Evolutionary conservation across 2,329 filamentous ascomycete genomes (phyloP).

Genomic region (Microsporum audouinii): DNA sequence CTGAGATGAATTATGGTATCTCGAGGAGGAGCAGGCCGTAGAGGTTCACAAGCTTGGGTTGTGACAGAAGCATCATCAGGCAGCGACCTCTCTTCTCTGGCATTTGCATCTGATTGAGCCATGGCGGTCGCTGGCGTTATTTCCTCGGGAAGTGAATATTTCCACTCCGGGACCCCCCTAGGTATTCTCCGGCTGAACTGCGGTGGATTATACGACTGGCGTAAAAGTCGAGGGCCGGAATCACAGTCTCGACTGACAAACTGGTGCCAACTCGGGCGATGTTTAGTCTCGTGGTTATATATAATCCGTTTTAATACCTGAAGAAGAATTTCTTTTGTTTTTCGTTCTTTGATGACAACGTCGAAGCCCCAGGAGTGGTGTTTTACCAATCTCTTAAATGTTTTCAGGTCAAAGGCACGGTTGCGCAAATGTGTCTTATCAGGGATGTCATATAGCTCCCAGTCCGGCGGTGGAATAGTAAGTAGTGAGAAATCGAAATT

Average conservation of each 20-base stretch:
- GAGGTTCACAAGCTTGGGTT: background rate
- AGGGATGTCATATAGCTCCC: slow-evolving; percentile 12
- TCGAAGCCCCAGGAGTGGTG: slow-evolving; percentile 14
- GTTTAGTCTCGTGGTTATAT: slow-evolving; percentile 11
- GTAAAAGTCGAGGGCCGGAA: slow-evolving; percentile 12
- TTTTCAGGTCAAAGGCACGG: slow-evolving; percentile 5
- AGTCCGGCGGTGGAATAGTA: slow-evolving; percentile 7
- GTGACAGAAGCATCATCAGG: background rate
- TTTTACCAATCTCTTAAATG: slow-evolving; percentile 9
- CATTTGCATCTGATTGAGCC: background rate
- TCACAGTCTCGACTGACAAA: slow-evolving; percentile 13
- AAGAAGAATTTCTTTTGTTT: slow-evolving; percentile 10
- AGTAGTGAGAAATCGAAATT: slow-evolving; percentile 10
- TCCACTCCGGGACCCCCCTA: slow-evolving; percentile 4
- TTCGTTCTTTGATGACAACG: slow-evolving; percentile 8
- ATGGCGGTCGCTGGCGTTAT: background rate
- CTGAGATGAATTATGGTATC: background rate
- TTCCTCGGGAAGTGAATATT: background rate
- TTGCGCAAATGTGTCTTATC: slow-evolving; percentile 12
- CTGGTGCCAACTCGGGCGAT: slow-evolving; percentile 11
- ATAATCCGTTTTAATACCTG: slow-evolving; percentile 12
- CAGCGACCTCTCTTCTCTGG: background rate
- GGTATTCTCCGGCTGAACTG: slow-evolving; percentile 10
- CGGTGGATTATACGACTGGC: slow-evolving; percentile 8
- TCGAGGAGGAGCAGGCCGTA: background rate